Evolutionary conservation across 768 basidiomycete species (phyloP), one percentile per base, ranked within the genome.

Genomic region (Trametes punicea): DNA sequence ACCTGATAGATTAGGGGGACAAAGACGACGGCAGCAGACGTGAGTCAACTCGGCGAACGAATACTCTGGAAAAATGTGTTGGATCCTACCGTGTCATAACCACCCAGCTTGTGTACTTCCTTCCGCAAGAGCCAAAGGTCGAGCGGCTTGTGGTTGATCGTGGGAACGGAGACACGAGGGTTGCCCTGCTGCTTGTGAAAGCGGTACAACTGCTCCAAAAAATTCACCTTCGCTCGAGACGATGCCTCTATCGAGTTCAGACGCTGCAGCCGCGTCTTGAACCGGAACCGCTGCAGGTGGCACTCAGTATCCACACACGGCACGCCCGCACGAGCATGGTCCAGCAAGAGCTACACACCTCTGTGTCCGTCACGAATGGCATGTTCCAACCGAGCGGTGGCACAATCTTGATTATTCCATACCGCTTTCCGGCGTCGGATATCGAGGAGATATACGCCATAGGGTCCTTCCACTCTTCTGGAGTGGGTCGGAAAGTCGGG

Each of bases 221-320:
- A 98, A 76, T 97, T 98, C 71, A 98, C 75, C 73, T 95, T 97
- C 47, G 97, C 96, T 64, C 97, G 79, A 57, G 94, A 95, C 31
- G 95, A 90, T 15, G 97, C 97, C 74, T 98, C 96, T 62, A 99
- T 93, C 60, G 92, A 94, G 71, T 98, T 98, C 66, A 99, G 78
- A 60, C 90, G 85, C 71, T 97, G 94, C 39, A 98, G 74, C 47
- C 97, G 86, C 48, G 96, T 99, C 73, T 91, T 92, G 76, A 99
- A 99, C 46, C 93, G 89, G 75, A 97, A 98, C 55, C 79, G 79
- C 94, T 93, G 64, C 23, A 46, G 46, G 23, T 39, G 51, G 33
- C 21, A 57, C 41, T 63, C 51, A 59, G 50, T 36, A 57, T 60
- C 47, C 52, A 54, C 36, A 23, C 18, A 40, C 27, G 51, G 46